Evolutionary conservation across 345 rosid species (phyloP), one percentile per base, ranked within the genome.

Genomic region (Camelina sativa): DNA sequence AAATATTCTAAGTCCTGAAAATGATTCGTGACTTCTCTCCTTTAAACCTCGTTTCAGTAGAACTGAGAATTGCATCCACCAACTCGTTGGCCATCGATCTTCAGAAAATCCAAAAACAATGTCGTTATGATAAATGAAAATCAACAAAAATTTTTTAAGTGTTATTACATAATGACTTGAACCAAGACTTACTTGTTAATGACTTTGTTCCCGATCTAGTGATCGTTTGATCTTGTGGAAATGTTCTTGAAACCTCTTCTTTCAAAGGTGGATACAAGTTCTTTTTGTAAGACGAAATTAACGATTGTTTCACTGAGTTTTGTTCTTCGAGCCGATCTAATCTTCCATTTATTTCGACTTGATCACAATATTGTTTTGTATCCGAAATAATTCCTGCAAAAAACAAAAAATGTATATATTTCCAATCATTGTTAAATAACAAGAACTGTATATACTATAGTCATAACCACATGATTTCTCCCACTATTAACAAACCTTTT

Each of bases 1-100:
- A 65, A 89, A 91, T 74, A 89, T 85, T 85, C 86, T 82, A 16
- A 93, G 82, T n/a, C 88, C 85, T 11, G 97, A 91, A 75, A 81
- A 93, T 0, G 97, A 91, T 80, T 91, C 98, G 7, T 93, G 97
- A 62, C 84, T 88, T 80, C 98, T 86, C 70, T 93, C 96, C 57
- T 69, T 84, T 61, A 93, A 80, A 15, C 98, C 94, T 76, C 98
- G 85, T 59, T 82, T 84, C 20, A 85, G 67, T 54, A 93, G 69
- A 30, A 91, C 96, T 69, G 38, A 80, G 80, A 93, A 91, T 72
- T 93, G 96, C 78, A 88, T 82, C 85, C 91, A 85, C 97, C 98
- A 93, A 75, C 78, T 87, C 11, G 85, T 83, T n/a, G 87, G 84
- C 98, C 98, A 93, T 67, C 84, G 82, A 62, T 71, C 76, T 81